Percentiles rank a stretch among this genome's conserved stretches.
These are phyloP conservation scores for Colletotrichum sp. DNA, from an alignment of 2,329 filamentous ascomycete species.

Conservation along the genomic window DNA sequence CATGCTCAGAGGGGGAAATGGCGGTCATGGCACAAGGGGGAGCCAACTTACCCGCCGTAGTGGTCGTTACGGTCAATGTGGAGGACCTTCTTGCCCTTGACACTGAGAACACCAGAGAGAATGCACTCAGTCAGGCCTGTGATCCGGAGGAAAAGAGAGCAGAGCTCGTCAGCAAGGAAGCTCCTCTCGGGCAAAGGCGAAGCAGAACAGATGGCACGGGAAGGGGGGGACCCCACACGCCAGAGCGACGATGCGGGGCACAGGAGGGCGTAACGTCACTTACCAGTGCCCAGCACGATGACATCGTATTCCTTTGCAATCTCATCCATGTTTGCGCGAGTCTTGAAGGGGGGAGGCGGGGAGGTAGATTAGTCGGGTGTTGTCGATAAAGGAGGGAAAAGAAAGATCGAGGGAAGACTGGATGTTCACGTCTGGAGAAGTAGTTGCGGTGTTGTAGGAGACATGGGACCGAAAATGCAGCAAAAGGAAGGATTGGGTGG, in stretches of 20 bases:
- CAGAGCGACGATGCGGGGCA: slow-evolving; percentile 29
- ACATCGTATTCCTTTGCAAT: slow-evolving; percentile 99
- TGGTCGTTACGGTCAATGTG: slow-evolving; percentile 99
- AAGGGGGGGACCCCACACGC: slow-evolving; percentile 16
- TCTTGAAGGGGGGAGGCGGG: not conserved
- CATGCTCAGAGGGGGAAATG: not conserved
- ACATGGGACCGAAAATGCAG: slow-evolving; percentile 20
- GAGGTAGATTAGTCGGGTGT: not conserved
- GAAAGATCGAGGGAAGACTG: not conserved
- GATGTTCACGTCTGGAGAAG: slow-evolving; percentile 15
- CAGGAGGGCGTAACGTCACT: slow-evolving; percentile 38
- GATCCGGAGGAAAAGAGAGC: slow-evolving; percentile 24
- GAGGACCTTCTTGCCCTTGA: slow-evolving; percentile 98
- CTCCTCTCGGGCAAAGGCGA: slow-evolving; percentile 25
- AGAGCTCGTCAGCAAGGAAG: slow-evolving; percentile 26
- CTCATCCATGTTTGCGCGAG: slow-evolving; percentile 79
- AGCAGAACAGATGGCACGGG: not conserved
- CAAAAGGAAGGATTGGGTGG: slow-evolving; percentile 16
- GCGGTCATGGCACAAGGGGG: not conserved
- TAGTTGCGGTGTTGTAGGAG: slow-evolving; percentile 18
- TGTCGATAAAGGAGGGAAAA: slow-evolving; percentile 5
- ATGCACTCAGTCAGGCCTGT: slow-evolving; percentile 97
- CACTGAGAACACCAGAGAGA: slow-evolving; percentile 94
- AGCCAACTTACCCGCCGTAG: slow-evolving; percentile 84
- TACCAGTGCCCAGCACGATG: slow-evolving; percentile 97